Evolutionary conservation across 2,329 filamentous ascomycete species (phyloP).

Genomic region (Clonostachys rosea): DNA sequence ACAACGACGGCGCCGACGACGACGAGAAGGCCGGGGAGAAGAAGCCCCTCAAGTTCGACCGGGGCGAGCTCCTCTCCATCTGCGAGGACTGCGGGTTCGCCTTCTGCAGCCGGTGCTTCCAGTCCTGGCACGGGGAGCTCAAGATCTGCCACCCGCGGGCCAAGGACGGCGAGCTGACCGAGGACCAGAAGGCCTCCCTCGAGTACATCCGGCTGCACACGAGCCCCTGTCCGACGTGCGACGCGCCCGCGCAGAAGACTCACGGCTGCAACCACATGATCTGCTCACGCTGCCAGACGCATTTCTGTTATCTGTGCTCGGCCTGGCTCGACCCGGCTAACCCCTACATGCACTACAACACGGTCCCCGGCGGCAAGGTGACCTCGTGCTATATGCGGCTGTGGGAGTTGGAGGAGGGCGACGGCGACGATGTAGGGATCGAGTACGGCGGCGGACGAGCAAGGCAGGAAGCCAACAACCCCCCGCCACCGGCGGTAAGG

Average conservation of each 20-base stretch:
- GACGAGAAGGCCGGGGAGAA: constrained; percentile 14
- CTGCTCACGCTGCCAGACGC: constrained; percentile 81
- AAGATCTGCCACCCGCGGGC: constrained; percentile 63
- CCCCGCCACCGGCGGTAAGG: too few species aligned
- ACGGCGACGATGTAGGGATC: constrained; percentile 51
- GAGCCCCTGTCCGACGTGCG: constrained; percentile 85
- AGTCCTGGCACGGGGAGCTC: constrained; percentile 93
- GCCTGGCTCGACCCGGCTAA: constrained; percentile 79
- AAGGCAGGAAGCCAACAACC: not conserved
- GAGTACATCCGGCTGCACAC: constrained; percentile 81
- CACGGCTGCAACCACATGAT: constrained; percentile 97
- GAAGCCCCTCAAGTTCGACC: constrained; percentile 22
- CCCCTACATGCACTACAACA: constrained; percentile 87
- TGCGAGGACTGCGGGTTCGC: constrained; percentile 88
- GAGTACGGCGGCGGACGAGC: constrained; percentile 32
- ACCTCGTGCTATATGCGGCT: constrained; percentile 78
- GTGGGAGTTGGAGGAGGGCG: constrained; percentile 85
- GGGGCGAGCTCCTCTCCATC: constrained; percentile 67
- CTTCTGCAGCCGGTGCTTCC: constrained; percentile 67
- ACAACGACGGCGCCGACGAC: constrained; percentile 11
- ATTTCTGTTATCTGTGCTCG: constrained; percentile 94
- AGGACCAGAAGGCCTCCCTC: constrained; percentile 80
- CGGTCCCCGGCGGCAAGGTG: constrained; percentile 39
- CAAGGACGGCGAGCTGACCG: constrained; percentile 66
- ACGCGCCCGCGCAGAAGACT: constrained; percentile 80